These are phyloP conservation scores for Closterium sp. DNA, from an alignment of 139 green algal species.

Conservation along the genomic window DNA sequence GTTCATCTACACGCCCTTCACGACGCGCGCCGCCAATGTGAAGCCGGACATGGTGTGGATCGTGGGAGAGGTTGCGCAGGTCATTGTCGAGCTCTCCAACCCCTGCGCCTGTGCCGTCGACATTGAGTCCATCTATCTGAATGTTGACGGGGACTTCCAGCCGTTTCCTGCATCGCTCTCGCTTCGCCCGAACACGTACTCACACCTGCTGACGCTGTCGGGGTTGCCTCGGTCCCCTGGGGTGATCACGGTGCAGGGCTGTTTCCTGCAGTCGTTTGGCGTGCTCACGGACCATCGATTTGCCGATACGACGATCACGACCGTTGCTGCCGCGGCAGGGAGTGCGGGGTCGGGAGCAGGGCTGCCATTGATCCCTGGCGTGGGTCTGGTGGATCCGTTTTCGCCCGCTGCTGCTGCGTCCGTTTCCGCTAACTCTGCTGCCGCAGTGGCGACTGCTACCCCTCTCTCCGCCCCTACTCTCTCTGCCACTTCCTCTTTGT, in stretches of 20 bases:
- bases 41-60: conserved; percentile 32
- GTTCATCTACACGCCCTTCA: conserved; percentile 51
- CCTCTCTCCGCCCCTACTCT: neutral
- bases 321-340: neutral
- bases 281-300: conserved; percentile 40
- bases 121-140: conserved; percentile 45
- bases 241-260: conserved; percentile 12
- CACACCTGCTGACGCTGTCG: conserved; percentile 29
- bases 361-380: neutral
- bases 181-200: conserved; percentile 24
- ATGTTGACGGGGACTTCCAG: conserved; percentile 30
- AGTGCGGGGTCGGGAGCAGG: neutral
- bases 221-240: conserved; percentile 32
- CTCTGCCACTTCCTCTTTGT: neutral
- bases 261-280: conserved; percentile 44
- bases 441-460: neutral
- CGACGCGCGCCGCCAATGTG: neutral
- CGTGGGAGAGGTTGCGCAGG: conserved; percentile 33
- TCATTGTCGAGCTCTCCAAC: conserved; percentile 43
- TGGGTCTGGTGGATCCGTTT: conserved; percentile 16
- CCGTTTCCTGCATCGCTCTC: conserved; percentile 26
- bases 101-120: conserved; percentile 44
- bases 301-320: neutral
- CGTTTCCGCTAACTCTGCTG: neutral
- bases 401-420: neutral